Conservation (phyloP, 2,329 filamentous ascomycete genomes). For the Neobulgaria alba region DNA sequence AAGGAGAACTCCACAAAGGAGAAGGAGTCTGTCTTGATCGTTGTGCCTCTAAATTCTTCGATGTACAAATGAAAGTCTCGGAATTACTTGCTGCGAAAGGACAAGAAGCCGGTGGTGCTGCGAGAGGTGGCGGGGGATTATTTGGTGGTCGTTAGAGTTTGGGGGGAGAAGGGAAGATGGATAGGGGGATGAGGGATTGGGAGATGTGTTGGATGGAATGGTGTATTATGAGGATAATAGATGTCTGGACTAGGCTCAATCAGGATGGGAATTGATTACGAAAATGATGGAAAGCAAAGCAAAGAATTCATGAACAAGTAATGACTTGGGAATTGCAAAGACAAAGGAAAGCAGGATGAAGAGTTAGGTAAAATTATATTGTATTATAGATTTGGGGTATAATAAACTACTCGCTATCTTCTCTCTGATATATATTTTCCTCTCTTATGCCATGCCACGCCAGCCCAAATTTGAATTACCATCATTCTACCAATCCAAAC, state of each 20-base stretch:
- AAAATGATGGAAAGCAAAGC: too few relatives aligned
- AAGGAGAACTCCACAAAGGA: constrained; percentile 96
- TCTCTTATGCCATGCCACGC: constrained; percentile 1
- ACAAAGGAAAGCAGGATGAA: too few relatives aligned
- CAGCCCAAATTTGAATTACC: background rate
- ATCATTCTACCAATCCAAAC: too few relatives aligned
- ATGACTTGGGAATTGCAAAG: background rate
- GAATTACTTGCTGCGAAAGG: constrained; percentile 93
- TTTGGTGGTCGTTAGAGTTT: too few relatives aligned
- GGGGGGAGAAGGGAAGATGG: constrained; percentile 20
- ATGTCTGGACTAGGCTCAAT: too few relatives aligned
- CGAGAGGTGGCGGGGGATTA: constrained; percentile 39
- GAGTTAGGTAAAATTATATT: too few relatives aligned
- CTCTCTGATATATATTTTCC: constrained; percentile 12
- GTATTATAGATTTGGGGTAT: constrained; percentile 20
- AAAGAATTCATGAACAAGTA: too few relatives aligned
- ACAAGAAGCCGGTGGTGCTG: constrained; percentile 51
- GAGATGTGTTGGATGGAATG: background rate
- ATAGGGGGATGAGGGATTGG: background rate
- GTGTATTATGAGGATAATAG: too few relatives aligned
- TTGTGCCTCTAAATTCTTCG: constrained; percentile 97
- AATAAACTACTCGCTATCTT: constrained; percentile 15
- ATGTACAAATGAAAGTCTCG: constrained; percentile 94
- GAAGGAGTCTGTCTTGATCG: constrained; percentile 97
- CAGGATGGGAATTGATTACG: too few relatives aligned